Percentiles rank a stretch among this genome's conserved stretches.
Evolutionary conservation across 1,139 yeast genomes (phyloP).

Genomic region (Candida gigantensis): DNA sequence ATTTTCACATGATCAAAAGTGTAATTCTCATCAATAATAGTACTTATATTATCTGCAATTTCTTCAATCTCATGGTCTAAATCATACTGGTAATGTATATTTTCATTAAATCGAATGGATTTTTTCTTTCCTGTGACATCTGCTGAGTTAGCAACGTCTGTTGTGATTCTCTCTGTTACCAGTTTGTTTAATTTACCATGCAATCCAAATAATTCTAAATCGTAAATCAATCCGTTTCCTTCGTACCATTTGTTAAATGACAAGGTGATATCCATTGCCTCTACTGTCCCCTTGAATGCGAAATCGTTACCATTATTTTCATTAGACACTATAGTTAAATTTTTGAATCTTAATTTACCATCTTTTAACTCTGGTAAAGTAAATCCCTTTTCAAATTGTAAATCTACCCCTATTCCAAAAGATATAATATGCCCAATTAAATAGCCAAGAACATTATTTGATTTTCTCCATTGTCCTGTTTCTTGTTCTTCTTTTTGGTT

Average conservation of each 20-base stretch:
- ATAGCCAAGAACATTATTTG: slow-evolving; percentile 30
- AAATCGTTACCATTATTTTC: slow-evolving; percentile 17
- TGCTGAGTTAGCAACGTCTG: neutral
- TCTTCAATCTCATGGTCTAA: slow-evolving; percentile 25
- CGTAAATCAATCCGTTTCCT: slow-evolving; percentile 65
- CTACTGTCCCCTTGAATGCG: slow-evolving; percentile 43
- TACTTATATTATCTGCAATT: slow-evolving; percentile 6
- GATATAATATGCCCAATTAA: slow-evolving; percentile 40
- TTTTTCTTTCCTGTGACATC: no score
- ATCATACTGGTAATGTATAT: slow-evolving; percentile 36
- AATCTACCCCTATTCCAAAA: slow-evolving; percentile 39
- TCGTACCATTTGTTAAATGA: slow-evolving; percentile 71
- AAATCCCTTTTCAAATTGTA: slow-evolving; percentile 38
- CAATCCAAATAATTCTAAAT: slow-evolving; percentile 63
- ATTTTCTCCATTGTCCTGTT: slow-evolving; percentile 8
- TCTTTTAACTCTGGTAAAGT: slow-evolving; percentile 52
- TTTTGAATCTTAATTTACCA: slow-evolving; percentile 62
- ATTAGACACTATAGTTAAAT: slow-evolving; percentile 40
- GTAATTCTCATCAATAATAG: slow-evolving; percentile 40
- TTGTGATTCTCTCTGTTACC: no score
- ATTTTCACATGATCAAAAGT: slow-evolving; percentile 53
- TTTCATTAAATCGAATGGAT: slow-evolving; percentile 23
- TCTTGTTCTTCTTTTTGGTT: slow-evolving; percentile 18
- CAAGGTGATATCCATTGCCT: slow-evolving; percentile 57
- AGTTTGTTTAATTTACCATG: slow-evolving; percentile 47